Conservation (phyloP, 2,329 filamentous ascomycete species). For the Hortaea sp. region DNA sequence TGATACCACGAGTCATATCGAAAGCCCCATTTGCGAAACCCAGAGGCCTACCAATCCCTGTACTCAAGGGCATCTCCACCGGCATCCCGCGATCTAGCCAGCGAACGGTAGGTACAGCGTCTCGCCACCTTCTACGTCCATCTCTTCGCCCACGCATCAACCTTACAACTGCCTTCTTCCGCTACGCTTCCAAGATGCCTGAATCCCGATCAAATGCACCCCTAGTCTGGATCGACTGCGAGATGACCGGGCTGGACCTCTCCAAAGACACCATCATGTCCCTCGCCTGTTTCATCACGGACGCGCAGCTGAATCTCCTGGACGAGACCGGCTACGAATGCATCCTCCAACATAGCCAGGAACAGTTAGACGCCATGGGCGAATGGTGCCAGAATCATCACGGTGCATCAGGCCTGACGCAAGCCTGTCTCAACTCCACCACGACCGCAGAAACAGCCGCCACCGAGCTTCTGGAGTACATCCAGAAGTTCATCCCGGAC, state of each 20-base stretch:
- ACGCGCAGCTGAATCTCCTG: slow-evolving; percentile 63
- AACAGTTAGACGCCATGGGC: slow-evolving; percentile 68
- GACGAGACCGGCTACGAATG: slow-evolving; percentile 71
- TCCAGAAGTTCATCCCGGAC: slow-evolving; percentile 60
- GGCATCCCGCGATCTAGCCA: neutral
- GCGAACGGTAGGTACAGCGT: neutral
- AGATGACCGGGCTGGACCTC: slow-evolving; percentile 86
- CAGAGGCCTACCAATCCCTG: too few relatives aligned
- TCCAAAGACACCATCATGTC: slow-evolving; percentile 78
- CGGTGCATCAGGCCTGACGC: slow-evolving; percentile 68
- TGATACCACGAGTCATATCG: too few relatives aligned
- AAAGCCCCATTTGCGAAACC: too few relatives aligned
- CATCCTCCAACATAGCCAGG: slow-evolving; percentile 62
- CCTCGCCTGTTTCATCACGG: slow-evolving; percentile 85
- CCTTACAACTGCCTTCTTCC: too few relatives aligned
- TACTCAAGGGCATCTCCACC: too few relatives aligned
- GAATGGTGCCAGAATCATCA: slow-evolving; percentile 83
- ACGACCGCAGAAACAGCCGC: slow-evolving; percentile 66
- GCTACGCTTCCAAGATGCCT: slow-evolving; percentile 20
- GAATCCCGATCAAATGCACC: slow-evolving; percentile 49
- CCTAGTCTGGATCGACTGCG: slow-evolving; percentile 79
- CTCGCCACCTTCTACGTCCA: neutral
- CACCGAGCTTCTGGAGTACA: slow-evolving; percentile 63
- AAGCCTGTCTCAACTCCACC: slow-evolving; percentile 61
- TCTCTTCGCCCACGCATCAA: neutral